phyloP scores from a whole-genome alignment of 768 basidiomycete genomes.

The Xanthoconium purpureum region DNA sequence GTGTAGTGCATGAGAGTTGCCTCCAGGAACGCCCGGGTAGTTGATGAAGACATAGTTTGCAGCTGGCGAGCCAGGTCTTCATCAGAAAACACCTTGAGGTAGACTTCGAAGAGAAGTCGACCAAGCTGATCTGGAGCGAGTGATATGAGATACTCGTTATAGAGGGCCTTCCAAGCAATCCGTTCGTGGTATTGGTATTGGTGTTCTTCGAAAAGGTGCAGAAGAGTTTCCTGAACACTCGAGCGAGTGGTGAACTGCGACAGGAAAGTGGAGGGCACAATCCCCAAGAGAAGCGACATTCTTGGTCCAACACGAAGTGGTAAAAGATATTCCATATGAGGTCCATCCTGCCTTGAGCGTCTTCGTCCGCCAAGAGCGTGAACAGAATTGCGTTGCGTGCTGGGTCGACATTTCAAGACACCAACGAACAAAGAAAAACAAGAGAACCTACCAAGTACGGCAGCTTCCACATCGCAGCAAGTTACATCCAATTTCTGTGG shows the following conservation, averaged over 20 bases:
- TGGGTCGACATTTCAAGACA: background rate
- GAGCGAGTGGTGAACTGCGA: conserved; percentile 31
- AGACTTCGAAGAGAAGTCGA: conserved; percentile 25
- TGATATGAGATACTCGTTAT: conserved; percentile 6
- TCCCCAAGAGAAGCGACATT: conserved; percentile 26
- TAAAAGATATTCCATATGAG: conserved; percentile 33
- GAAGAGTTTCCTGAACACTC: conserved; percentile 21
- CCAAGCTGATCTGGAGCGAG: conserved; percentile 26
- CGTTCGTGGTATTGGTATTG: conserved; percentile 27
- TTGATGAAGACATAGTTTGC: conserved; percentile 1
- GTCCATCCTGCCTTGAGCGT: conserved; percentile 12
- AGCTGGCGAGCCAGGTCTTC: conserved; percentile 21
- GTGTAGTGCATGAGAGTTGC: conserved; percentile 41
- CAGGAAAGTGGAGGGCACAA: conserved; percentile 24
- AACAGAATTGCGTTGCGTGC: conserved; percentile 31
- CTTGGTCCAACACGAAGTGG: conserved; percentile 26
- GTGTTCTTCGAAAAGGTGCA: background rate
- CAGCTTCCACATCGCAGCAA: conserved; percentile 30
- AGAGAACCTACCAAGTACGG: conserved; percentile 24
- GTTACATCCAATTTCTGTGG: conserved; percentile 28
- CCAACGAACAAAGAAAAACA: background rate
- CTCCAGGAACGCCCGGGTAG: background rate
- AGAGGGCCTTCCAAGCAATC: conserved; percentile 26
- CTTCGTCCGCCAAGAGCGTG: conserved; percentile 27
- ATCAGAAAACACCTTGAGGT: conserved; percentile 30